Evolutionary conservation across 352 stramenopile species (phyloP), one percentile per base, ranked within the genome.

Genomic region (Blastocystis sp.): DNA sequence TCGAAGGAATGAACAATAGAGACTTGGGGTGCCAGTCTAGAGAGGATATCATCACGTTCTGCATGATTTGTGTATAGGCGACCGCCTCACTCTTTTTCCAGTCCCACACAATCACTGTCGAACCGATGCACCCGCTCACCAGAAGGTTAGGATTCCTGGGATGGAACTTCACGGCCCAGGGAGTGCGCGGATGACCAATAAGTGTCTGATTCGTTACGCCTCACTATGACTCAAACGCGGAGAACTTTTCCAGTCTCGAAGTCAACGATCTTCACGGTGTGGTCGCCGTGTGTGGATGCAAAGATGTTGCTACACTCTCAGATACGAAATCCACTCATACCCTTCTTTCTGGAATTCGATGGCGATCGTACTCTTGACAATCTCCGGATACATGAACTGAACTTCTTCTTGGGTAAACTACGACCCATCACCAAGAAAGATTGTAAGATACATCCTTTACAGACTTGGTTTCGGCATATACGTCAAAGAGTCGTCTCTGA

Each of bases 81-180:
- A 73, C 16, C n/a, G 38, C 46, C 29, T 73, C 61, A 18, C 46
- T 73, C n/a, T 73, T 73, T 29, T 69, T 84, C 44, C 54, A 56
- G 86, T 93, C 81, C 90, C 90, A 93, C n/a, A 93, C 71, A 14
- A 91, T 86, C 16, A 98, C 94, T 92, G 98, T 92, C 88, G 93
- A 96, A 29, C 94, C 95, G 36, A 99, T 90, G 88, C 96, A 99
- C 2, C 96, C 96, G n/a, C 92, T 97, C 0, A 95, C 96, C 7
- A 99, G 90, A 87, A 97, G 94, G 24, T 92, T 90, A 16, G 92
- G 90, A 86, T 98, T 90, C 14, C 88, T 94, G 3, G 95, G 95
- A 88, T 99, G 96, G 87, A 96, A 99, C 88, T 98, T 98, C 78
- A 98, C 95, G 56, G 95, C 98, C 96, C 96, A 99, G 0, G 96